Evolutionary conservation across 768 basidiomycete species (phyloP).

Genomic region (Suillus bovinus): DNA sequence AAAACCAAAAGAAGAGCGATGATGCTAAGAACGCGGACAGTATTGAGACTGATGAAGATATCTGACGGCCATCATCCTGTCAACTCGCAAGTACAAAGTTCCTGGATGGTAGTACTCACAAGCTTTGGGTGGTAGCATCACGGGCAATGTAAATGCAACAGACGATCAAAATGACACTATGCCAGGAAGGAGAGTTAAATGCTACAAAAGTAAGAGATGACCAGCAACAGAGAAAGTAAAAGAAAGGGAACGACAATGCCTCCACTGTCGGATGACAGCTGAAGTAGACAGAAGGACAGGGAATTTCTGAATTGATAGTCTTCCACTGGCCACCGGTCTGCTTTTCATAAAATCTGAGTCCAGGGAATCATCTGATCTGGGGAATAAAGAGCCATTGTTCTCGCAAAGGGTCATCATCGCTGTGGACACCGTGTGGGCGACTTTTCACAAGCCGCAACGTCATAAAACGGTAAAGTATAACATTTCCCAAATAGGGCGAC

Average conservation of each 20-base stretch:
- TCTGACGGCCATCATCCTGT: conserved; percentile 25
- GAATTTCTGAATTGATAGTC: neutral
- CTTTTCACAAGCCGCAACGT: conserved; percentile 9
- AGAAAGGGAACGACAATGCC: conserved; percentile 4
- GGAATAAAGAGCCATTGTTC: conserved; percentile 30
- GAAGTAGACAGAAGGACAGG: conserved; percentile 1
- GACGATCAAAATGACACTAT: conserved; percentile 8
- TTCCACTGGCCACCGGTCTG: neutral
- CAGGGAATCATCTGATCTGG: conserved; percentile 13
- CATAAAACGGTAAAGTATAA: conserved; percentile 11
- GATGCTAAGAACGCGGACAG: conserved; percentile 72
- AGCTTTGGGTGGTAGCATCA: conserved; percentile 29
- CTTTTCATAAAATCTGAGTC: neutral
- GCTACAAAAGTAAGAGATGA: conserved; percentile 11
- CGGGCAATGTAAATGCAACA: conserved; percentile 9
- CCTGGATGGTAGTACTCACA: conserved; percentile 20
- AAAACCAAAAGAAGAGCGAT: conserved; percentile 81
- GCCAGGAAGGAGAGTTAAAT: conserved; percentile 10
- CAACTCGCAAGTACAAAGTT: neutral
- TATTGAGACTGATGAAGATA: conserved; percentile 77
- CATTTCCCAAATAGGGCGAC: conserved; percentile 17
- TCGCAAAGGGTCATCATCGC: conserved; percentile 4
- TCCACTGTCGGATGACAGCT: neutral
- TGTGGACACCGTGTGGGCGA: conserved; percentile 10
- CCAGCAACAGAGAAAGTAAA: conserved; percentile 25